A percentile compares a stretch with the other conserved stretches of the same genome.
Evolutionary conservation across 345 rosid genomes (phyloP).

Genomic region (Pistacia integerrima): DNA sequence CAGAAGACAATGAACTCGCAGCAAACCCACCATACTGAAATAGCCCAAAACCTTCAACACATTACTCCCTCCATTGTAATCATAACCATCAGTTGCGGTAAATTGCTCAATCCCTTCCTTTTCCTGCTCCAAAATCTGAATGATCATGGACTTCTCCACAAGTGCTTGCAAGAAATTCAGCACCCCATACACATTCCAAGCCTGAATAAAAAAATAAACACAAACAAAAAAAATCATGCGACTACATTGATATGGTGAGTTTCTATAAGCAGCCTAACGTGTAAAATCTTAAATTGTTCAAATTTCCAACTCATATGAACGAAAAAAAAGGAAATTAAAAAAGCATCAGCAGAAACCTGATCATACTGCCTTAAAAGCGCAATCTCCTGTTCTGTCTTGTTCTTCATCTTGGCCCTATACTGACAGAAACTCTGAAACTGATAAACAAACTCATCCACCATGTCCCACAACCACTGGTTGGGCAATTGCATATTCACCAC

Average conservation of each 20-base stretch:
- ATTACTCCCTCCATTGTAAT: conserved; percentile 93
- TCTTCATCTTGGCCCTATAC: conserved; percentile 94
- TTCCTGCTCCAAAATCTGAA: conserved; percentile 90
- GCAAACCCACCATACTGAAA: conserved; percentile 95
- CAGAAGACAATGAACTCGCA: conserved; percentile 92
- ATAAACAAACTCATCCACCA: conserved; percentile 99
- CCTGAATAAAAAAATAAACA: conserved; percentile 38
- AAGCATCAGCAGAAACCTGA: conserved; percentile 46
- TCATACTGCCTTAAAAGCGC: conserved; percentile 73
- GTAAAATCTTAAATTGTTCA: background rate
- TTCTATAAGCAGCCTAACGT: too few relatives aligned
- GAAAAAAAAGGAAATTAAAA: background rate
- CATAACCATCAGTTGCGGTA: conserved; percentile 97
- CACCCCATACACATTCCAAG: conserved; percentile 98
- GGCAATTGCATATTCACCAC: conserved; percentile 97
- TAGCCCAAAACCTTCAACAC: conserved; percentile 96
- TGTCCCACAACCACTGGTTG: conserved; percentile 99
- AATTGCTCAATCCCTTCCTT: conserved; percentile 91
- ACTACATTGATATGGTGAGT: too few relatives aligned
- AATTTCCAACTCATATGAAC: background rate
- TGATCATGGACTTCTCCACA: conserved; percentile 85
- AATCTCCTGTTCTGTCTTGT: conserved; percentile 87
- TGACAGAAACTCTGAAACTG: conserved; percentile 98
- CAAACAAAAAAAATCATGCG: background rate
- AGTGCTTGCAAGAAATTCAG: conserved; percentile 98